Conservation (phyloP, 2,329 filamentous ascomycete genomes). For the Paecilomyces niveus region DNA sequence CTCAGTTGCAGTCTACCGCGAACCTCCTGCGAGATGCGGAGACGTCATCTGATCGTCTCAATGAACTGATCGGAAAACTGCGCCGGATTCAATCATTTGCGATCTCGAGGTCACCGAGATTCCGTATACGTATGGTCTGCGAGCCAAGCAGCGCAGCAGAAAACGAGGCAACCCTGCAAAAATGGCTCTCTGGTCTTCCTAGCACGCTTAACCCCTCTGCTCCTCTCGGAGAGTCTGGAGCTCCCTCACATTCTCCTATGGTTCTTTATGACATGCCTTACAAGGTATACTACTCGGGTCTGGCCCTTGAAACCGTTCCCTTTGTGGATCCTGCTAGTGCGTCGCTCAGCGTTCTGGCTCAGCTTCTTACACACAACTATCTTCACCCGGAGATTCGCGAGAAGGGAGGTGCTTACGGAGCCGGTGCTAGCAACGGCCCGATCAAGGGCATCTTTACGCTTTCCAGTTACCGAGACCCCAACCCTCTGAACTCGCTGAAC, state of each 20-base stretch:
- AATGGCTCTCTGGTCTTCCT: slow-evolving; percentile 62
- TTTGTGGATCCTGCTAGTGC: slow-evolving; percentile 72
- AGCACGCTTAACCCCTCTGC: slow-evolving; percentile 32
- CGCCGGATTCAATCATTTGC: slow-evolving; percentile 78
- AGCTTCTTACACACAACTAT: slow-evolving; percentile 92
- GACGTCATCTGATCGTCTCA: slow-evolving; percentile 60
- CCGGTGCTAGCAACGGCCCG: slow-evolving; percentile 73
- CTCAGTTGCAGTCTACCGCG: slow-evolving; percentile 79
- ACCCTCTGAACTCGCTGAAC: slow-evolving; percentile 77
- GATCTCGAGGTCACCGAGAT: slow-evolving; percentile 57
- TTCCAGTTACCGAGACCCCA: slow-evolving; percentile 95
- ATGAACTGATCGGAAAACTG: slow-evolving; percentile 72
- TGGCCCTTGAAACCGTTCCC: slow-evolving; percentile 74
- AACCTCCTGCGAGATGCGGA: slow-evolving; percentile 63
- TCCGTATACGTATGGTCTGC: slow-evolving; percentile 82
- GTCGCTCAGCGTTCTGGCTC: slow-evolving; percentile 77
- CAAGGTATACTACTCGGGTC: slow-evolving; percentile 89
- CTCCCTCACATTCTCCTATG: slow-evolving; percentile 47
- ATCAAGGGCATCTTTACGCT: slow-evolving; percentile 85
- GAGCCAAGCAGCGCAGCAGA: slow-evolving; percentile 61
- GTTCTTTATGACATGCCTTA: slow-evolving; percentile 92
- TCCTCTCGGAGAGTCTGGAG: slow-evolving; percentile 14
- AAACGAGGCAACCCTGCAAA: slow-evolving; percentile 65
- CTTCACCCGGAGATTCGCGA: slow-evolving; percentile 96
- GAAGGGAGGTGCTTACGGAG: slow-evolving; percentile 94